Base-by-base conservation (phyloP, 805 yeast genomes). In the Lachancea mirantina region DNA sequence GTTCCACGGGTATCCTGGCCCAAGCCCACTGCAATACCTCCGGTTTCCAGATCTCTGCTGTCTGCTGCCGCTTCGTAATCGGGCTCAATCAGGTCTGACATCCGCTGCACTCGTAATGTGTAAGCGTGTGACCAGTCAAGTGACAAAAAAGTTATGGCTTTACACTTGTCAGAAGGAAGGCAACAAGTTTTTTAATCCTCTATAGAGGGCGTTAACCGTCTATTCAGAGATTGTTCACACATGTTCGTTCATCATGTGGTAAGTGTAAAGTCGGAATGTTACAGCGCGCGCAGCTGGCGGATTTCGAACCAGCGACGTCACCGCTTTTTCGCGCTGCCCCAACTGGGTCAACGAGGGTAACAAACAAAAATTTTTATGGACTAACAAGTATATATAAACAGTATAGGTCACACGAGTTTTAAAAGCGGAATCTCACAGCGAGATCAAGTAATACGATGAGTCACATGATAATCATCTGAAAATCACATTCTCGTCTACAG, bases 211-310 rank as follows among this genome's bases (percentile, higher is more conserved):
- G 36, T 32, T 36, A 26, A 26, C 28, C 28, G 41, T 40, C 45
- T 49, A 42, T 35, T 57, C 63, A 58, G 61, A 58, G 63, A 58
- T 58, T 58, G 63, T 58, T 58, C 63, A 57, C 62, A 46, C 53
- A 40, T 41, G 46, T 56, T 55, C 52, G 50, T 50, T 57, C 62
- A 57, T 57, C 62, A 57, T 47, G 44, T 26, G 23, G 22, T 34
- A 14, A 23, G 28, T 31, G 34, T 25, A 25, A 28, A 28, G 21
- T 24, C 8, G 6, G 14, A 6, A 11, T 25, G n/a, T 27, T 27
- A 6, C 23, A 34, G 25, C 14, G 21, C 22, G 30, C 28, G 34
- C 34, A 14, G 27, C 36, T 16, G 19, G 13, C 20, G 23, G 18
- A 32, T 4, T 14, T 33, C 36, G 36, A 33, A 33, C 36, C 24